phyloP scores from a whole-genome alignment of 495 filamentous ascomycete genomes.

The Hyaloscypha finlandica region DNA sequence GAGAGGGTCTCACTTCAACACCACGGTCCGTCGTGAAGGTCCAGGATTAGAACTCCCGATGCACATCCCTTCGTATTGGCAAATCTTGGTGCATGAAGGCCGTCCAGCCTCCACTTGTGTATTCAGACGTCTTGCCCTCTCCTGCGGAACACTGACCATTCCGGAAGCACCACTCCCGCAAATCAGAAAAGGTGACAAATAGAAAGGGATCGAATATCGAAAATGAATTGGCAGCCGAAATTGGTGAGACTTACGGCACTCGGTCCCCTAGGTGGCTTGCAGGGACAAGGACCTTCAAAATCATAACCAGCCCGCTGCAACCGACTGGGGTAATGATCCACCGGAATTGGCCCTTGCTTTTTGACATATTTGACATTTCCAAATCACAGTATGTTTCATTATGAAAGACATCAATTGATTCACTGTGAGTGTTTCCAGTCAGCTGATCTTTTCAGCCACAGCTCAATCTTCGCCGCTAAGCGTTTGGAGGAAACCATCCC shows the following conservation, averaged over 20 bases:
- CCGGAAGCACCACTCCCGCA: not conserved
- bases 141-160: not conserved
- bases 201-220: slow-evolving; percentile 5
- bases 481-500: not conserved
- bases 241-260: not conserved
- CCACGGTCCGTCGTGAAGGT: not conserved
- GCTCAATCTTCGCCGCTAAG: not conserved
- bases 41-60: slow-evolving; percentile 21
- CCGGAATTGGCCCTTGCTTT: not conserved
- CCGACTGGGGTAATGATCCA: slow-evolving; percentile 1
- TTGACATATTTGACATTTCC: not conserved
- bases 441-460: not conserved
- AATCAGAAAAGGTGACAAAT: not conserved
- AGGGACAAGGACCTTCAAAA: not conserved
- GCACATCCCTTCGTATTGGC: slow-evolving; percentile 6
- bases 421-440: not conserved
- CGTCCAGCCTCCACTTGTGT: not conserved
- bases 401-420: not conserved
- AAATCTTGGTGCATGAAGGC: not conserved
- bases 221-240: slow-evolving; percentile 10
- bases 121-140: not conserved
- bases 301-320: not conserved
- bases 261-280: not conserved
- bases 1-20: slow-evolving; percentile 6
- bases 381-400: not conserved